These are phyloP conservation scores for Actinomortierella ambigua DNA, from an alignment of 371 early-diverging fungal species.

Conservation along the genomic window DNA sequence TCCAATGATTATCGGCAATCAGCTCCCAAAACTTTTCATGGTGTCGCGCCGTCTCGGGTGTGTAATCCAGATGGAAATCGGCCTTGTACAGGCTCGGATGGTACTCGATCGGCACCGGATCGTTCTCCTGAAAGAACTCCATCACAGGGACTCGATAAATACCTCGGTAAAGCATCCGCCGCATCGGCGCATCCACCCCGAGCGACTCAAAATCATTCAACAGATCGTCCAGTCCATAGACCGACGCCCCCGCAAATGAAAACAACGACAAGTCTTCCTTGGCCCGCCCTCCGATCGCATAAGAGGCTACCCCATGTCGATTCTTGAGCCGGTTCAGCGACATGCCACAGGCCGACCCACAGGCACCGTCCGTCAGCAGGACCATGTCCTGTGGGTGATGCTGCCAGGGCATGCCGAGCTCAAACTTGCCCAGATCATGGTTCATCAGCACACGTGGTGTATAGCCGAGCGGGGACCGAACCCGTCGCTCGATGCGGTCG, in stretches of 20 bases:
- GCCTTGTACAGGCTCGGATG: slow-evolving; percentile 30
- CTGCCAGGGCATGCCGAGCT: slow-evolving; percentile 39
- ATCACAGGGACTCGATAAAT: slow-evolving; percentile 36
- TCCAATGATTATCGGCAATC: slow-evolving; percentile 32
- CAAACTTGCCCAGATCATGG: slow-evolving; percentile 22
- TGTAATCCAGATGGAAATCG: slow-evolving; percentile 35
- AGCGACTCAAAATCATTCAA: slow-evolving; percentile 16
- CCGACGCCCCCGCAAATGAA: slow-evolving; percentile 37
- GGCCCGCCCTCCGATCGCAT: slow-evolving; percentile 26
- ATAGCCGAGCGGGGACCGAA: background rate
- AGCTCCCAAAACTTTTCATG: slow-evolving; percentile 41
- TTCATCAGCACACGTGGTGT: slow-evolving; percentile 17
- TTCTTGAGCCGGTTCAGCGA: slow-evolving; percentile 43
- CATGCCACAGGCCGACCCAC: slow-evolving; percentile 45
- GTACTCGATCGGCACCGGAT: slow-evolving; percentile 26
- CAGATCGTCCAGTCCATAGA: slow-evolving; percentile 20
- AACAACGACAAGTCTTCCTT: slow-evolving; percentile 32
- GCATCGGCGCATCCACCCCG: slow-evolving; percentile 30
- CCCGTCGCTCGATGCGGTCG: slow-evolving; percentile 14
- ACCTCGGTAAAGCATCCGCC: slow-evolving; percentile 22
- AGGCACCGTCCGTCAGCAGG: slow-evolving; percentile 33
- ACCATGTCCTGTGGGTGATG: slow-evolving; percentile 24
- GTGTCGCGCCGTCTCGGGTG: slow-evolving; percentile 19
- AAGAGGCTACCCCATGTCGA: slow-evolving; percentile 27
- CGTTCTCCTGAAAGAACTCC: slow-evolving; percentile 34